phyloP scores from a whole-genome alignment of 108 stramenopile species.

The Skeletonema grethae region DNA sequence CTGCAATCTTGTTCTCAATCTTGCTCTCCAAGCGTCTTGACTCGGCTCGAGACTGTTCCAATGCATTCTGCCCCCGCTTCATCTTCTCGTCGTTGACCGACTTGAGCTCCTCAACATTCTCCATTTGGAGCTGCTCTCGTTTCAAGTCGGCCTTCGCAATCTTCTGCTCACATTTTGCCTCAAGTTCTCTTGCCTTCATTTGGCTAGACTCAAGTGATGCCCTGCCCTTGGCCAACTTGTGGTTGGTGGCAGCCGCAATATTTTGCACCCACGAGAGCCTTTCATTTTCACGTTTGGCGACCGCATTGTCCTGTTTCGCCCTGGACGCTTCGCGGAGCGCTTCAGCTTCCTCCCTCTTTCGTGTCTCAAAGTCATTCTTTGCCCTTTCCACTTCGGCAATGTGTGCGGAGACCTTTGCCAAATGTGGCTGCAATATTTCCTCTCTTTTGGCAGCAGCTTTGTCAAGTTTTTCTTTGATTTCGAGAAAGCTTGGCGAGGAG shows the following conservation, averaged over 20 bases:
- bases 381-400: constrained; percentile 10
- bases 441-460: constrained; percentile 3
- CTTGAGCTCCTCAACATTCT: too few species aligned
- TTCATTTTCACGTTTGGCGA: constrained; percentile 4
- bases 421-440: not conserved
- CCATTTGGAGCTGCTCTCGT: too few species aligned
- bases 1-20: constrained; percentile 20
- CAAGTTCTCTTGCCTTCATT: too few species aligned
- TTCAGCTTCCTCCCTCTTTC: not conserved
- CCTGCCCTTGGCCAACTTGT: constrained; percentile 1
- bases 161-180: too few species aligned
- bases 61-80: constrained; percentile 10
- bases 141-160: too few species aligned
- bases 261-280: constrained; percentile 13
- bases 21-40: constrained; percentile 3
- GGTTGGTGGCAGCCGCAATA: constrained; percentile 13
- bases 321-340: constrained; percentile 4
- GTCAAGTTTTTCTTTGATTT: constrained; percentile 4
- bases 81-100: too few species aligned
- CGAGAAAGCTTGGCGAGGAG: constrained; percentile 7
- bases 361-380: not conserved
- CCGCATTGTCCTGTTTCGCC: constrained; percentile 9
- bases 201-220: too few species aligned
- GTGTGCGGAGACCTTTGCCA: constrained; percentile 6
- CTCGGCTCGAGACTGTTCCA: not conserved